Evolutionary conservation across 768 basidiomycete genomes (phyloP), one percentile per base, ranked within the genome.

Genomic region (Xerocomus spinulosus): DNA sequence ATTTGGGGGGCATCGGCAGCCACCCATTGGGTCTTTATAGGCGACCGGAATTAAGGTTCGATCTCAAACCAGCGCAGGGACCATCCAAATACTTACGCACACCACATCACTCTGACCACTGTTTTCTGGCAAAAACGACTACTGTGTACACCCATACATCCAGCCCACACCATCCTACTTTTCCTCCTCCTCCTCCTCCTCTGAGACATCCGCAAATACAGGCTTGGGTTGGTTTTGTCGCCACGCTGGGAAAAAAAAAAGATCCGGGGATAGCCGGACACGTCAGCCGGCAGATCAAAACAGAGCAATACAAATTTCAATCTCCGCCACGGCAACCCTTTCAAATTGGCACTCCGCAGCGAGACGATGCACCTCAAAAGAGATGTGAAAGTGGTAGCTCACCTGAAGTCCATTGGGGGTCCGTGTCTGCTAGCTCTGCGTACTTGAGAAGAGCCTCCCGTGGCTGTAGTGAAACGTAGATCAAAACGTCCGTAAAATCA

Each of bases 371-470:
- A 39, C 46, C 54, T 35, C 55, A 29, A 50, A 49, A 57, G 44
- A 51, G 42, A 52, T 49, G 33, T n/a, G n/a, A n/a, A n/a, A n/a
- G n/a, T n/a, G n/a, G n/a, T n/a, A 43, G 74, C 87, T 73, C 64
- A 92, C 92, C 92, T 72, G 67, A 70, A 38, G 92, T 90, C 85
- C 87, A 92, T 59, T 82, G 78, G 44, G 87, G 91, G 64, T 95
- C 85, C 51, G 78, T 71, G 36, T 89, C 85, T 52, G 84, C 83
- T 48, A 70, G 64, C 15, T 85, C 70, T 28, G 96, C 96, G 58
- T 93, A 97, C 70, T 84, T 92, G 76, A 98, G 87, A 47, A 99
- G 73, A 4, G 96, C 96, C 70, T 96, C 94, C 52, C 96, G 86
- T 35, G 96, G 96, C 95, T 98, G 61, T 39, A 58, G 53, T 52